Evolutionary conservation across 208 protist species (phyloP).

Genomic region (Borovskyia barvae): DNA sequence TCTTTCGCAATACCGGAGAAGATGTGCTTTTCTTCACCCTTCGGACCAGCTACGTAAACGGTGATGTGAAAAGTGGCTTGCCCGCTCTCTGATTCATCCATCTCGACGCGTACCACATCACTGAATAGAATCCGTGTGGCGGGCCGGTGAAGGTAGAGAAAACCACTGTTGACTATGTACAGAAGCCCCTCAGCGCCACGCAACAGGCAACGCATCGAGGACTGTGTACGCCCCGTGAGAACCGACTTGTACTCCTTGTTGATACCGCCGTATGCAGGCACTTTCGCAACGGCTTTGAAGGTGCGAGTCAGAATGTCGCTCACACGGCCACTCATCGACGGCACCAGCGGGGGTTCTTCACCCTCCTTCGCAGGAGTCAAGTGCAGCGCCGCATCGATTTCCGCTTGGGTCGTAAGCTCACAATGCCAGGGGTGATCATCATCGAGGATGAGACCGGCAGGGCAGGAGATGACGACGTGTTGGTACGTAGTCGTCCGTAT

Average conservation of each 20-base stretch:
- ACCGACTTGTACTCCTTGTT: slow-evolving; percentile 82
- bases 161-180: slow-evolving; percentile 67
- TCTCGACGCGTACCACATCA: slow-evolving; percentile 50
- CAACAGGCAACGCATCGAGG: slow-evolving; percentile 74
- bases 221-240: slow-evolving; percentile 43
- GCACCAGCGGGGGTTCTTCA: slow-evolving; percentile 43
- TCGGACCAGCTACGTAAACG: slow-evolving; percentile 36
- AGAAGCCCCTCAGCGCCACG: slow-evolving; percentile 71
- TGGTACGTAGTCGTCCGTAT: slow-evolving; percentile 75
- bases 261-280: slow-evolving; percentile 64
- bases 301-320: slow-evolving; percentile 81
- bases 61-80: slow-evolving; percentile 72
- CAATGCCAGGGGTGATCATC: slow-evolving; percentile 74
- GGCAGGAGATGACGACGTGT: slow-evolving; percentile 81
- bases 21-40: slow-evolving; percentile 53
- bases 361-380: slow-evolving; percentile 18
- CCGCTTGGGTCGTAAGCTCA: slow-evolving; percentile 73
- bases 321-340: slow-evolving; percentile 74
- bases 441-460: slow-evolving; percentile 50
- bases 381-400: slow-evolving; percentile 57
- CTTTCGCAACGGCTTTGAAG: slow-evolving; percentile 75
- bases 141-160: slow-evolving; percentile 84
- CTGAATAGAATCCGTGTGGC: slow-evolving; percentile 53
- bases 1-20: slow-evolving; percentile 68
- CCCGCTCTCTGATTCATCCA: slow-evolving; percentile 73